Conservation (phyloP, 2,329 filamentous ascomycete species). For the Westerdykella sp. region DNA sequence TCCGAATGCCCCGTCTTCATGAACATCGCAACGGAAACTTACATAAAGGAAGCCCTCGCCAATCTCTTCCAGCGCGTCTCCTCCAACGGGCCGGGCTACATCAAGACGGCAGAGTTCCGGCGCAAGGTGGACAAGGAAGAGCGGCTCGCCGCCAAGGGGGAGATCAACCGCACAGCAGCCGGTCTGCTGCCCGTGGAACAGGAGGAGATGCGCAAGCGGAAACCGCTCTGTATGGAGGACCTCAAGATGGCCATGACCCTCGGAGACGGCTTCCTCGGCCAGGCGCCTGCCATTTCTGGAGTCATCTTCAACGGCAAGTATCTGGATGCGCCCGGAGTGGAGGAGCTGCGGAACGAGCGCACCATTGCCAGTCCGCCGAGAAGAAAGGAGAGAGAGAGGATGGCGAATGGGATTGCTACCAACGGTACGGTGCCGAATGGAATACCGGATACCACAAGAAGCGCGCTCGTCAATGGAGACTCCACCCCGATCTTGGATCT, state of each 20-base stretch:
- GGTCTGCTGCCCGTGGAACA: constrained; percentile 77
- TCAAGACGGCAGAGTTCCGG: constrained; percentile 74
- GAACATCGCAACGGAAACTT: constrained; percentile 56
- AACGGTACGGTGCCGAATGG: constrained; percentile 10
- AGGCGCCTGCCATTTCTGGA: constrained; percentile 69
- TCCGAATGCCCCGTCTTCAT: constrained; percentile 54
- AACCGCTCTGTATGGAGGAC: constrained; percentile 70
- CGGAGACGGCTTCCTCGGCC: constrained; percentile 66
- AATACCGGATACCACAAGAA: neutral
- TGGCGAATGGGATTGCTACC: constrained; percentile 7
- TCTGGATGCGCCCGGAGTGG: constrained; percentile 48
- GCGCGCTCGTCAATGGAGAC: too few relatives aligned
- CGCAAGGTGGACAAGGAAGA: constrained; percentile 72
- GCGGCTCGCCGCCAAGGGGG: constrained; percentile 63
- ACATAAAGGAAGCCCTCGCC: constrained; percentile 55
- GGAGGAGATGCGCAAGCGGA: constrained; percentile 65
- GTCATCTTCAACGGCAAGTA: constrained; percentile 61
- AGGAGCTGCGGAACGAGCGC: constrained; percentile 7
- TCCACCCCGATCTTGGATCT: neutral
- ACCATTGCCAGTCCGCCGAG: neutral
- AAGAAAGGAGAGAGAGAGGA: constrained; percentile 3
- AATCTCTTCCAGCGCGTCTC: constrained; percentile 50
- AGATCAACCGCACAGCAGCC: constrained; percentile 65
- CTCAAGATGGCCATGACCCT: constrained; percentile 69
- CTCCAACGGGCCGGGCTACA: constrained; percentile 49